Conservation (phyloP, 345 rosid genomes). For the Salix dunnii region DNA sequence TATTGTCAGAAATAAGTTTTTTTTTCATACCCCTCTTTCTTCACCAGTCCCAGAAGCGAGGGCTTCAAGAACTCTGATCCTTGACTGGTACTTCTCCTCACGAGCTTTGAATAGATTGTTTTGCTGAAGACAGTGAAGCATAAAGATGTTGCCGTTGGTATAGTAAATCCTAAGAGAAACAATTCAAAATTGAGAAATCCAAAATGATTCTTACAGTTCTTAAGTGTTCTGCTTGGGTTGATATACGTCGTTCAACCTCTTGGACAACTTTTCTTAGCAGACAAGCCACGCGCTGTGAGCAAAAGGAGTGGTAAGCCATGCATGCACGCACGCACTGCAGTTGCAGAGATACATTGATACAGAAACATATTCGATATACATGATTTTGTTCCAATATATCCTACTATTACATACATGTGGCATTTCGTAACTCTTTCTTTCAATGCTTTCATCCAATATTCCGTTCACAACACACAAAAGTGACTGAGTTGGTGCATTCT, state of each 20-base stretch:
- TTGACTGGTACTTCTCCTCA: slow-evolving; percentile 82
- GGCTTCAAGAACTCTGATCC: slow-evolving; percentile 83
- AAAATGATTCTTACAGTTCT: slow-evolving; percentile 56
- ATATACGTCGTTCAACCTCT: slow-evolving; percentile 92
- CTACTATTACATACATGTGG: slow-evolving; percentile 60
- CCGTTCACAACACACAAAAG: slow-evolving; percentile 83
- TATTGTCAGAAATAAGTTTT: neutral
- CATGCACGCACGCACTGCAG: neutral
- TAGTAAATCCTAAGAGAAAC: slow-evolving; percentile 5
- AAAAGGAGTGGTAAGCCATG: slow-evolving; percentile 22
- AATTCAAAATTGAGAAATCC: neutral
- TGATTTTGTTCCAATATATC: neutral
- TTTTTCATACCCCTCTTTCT: slow-evolving; percentile 55
- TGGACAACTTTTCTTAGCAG: slow-evolving; percentile 82
- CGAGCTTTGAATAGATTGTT: slow-evolving; percentile 79
- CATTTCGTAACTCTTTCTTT: slow-evolving; percentile 71
- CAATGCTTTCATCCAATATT: slow-evolving; percentile 85
- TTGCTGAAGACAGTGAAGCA: slow-evolving; percentile 55
- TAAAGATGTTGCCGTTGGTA: slow-evolving; percentile 6
- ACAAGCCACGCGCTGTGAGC: slow-evolving; percentile 74
- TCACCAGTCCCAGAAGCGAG: slow-evolving; percentile 71
- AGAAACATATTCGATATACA: neutral
- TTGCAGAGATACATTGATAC: neutral
- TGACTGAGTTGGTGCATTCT: slow-evolving; percentile 96
- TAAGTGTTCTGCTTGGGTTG: slow-evolving; percentile 94